Base-by-base conservation (phyloP, 2,329 filamentous ascomycete species). In the Ascocoryne sarcoides region DNA sequence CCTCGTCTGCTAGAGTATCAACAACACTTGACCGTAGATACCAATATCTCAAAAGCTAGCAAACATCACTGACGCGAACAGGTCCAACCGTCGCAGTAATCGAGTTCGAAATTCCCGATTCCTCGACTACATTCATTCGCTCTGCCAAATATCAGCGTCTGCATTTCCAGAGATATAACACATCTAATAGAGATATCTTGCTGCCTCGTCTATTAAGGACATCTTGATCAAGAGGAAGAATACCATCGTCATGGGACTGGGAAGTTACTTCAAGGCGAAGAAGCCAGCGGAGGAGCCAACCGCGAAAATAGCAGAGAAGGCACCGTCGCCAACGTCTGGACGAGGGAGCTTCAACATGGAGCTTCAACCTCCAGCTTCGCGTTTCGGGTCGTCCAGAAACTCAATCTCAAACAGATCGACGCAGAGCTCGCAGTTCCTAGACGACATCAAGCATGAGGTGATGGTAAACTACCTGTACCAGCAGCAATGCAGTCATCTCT, bases 381-480 rank as follows among this genome's bases (percentile, higher is more conserved):
- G 67, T 39, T 68, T 67, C 47, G 65, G 61, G 49, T 73, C 70
- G 10, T 68, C 72, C 14, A 69, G 71, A 36, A 66, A 67, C 49
- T 80, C 75, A 1, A 57, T 73, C 21, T 71, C 70, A 0, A 68
- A 60, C 19, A 63, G 45, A 37, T 60, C 57, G n/a, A 59, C 61
- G 12, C 61, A 61, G 35, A 76, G 70, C 55, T 75, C 72, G 29
- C 62, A 71, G 42, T 71, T 81, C 44, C 61, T 83, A 9, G 79
- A 84, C 44, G 81, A 84, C 47, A 82, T 86, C 62, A 84, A 82
- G 61, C 79, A 86, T 55, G 83, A 88, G 60, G 80, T 88, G 45
- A 88, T 88, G 82, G 82, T 84, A 45, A 87, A 84, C 62, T 86
- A 85, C 59, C 67, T 89, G 18, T 86, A 86, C 61, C 83, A 88